phyloP scores from a whole-genome alignment of 2,329 filamentous ascomycete genomes.

The Cyphellophora europaea region DNA sequence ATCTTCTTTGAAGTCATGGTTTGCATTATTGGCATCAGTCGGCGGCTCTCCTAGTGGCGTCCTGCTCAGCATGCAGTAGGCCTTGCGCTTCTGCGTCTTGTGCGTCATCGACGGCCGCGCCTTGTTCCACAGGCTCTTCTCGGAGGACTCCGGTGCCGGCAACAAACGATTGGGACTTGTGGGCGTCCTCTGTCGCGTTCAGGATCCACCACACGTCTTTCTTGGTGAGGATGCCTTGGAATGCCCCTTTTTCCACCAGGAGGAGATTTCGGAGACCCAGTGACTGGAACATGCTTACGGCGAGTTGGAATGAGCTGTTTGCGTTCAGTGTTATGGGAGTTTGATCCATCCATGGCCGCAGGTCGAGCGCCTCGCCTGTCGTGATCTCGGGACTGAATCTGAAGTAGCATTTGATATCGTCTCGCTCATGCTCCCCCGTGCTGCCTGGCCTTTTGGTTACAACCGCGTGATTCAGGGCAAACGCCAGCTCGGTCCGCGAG shows the following conservation, averaged over 20 bases:
- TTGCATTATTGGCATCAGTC: no score
- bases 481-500: slow-evolving; percentile 78
- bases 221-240: slow-evolving; percentile 86
- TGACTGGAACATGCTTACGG: slow-evolving; percentile 87
- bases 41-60: no score
- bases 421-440: slow-evolving; percentile 24
- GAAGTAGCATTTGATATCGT: slow-evolving; percentile 67
- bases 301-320: slow-evolving; percentile 69
- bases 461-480: slow-evolving; percentile 60
- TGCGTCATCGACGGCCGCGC: no score
- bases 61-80: no score
- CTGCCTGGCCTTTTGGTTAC: slow-evolving; percentile 27
- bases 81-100: no score
- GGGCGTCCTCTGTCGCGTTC: slow-evolving; percentile 59
- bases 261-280: slow-evolving; percentile 84
- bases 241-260: slow-evolving; percentile 69
- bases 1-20: no score
- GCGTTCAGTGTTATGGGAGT: slow-evolving; percentile 85
- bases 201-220: slow-evolving; percentile 96
- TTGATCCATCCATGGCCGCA: slow-evolving; percentile 97
- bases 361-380: slow-evolving; percentile 69
- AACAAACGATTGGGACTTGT: slow-evolving; percentile 10
- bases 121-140: slow-evolving; percentile 6
- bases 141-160: slow-evolving; percentile 12
- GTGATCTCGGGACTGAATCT: slow-evolving; percentile 65